Percentiles rank a stretch among this genome's conserved stretches.
Evolutionary conservation across 2,329 filamentous ascomycete genomes (phyloP).

Genomic region (Metarhizium humberi): DNA sequence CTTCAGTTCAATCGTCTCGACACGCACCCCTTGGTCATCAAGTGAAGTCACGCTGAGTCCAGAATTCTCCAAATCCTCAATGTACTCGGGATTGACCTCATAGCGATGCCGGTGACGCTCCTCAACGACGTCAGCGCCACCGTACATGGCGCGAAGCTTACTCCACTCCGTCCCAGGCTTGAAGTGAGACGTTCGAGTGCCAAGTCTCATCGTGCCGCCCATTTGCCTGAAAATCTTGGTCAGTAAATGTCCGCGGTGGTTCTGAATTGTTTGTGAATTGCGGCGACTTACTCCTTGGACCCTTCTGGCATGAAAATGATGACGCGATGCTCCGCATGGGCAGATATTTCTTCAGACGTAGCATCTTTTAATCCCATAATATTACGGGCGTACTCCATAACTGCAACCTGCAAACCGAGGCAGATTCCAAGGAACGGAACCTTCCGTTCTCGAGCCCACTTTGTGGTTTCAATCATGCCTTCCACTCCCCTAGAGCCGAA

Average conservation of each 20-base stretch:
- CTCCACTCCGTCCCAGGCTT: slow-evolving; percentile 70
- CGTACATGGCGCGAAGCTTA: slow-evolving; percentile 67
- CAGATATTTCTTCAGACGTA: slow-evolving; percentile 38
- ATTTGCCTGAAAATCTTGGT: slow-evolving; percentile 30
- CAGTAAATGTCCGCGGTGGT: background rate
- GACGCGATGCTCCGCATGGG: slow-evolving; percentile 52
- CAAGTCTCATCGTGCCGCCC: slow-evolving; percentile 82
- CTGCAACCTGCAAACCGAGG: slow-evolving; percentile 85
- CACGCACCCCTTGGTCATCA: slow-evolving; percentile 69
- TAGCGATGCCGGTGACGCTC: slow-evolving; percentile 86
- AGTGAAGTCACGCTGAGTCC: slow-evolving; percentile 58
- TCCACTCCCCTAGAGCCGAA: slow-evolving; percentile 77
- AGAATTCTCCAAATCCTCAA: slow-evolving; percentile 56
- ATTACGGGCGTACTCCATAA: slow-evolving; percentile 68
- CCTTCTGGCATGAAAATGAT: slow-evolving; percentile 89
- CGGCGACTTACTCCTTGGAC: slow-evolving; percentile 25
- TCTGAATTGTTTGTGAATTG: background rate
- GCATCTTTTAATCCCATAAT: slow-evolving; percentile 22
- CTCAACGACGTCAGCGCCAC: slow-evolving; percentile 40
- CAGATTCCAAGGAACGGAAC: slow-evolving; percentile 84
- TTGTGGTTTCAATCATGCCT: slow-evolving; percentile 83
- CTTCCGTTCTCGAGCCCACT: slow-evolving; percentile 75
- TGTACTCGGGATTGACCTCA: slow-evolving; percentile 76
- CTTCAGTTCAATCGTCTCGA: slow-evolving; percentile 76
- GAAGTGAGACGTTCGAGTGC: slow-evolving; percentile 65